phyloP scores from a whole-genome alignment of 208 protist species.

The Naegleria gruberi region DNA sequence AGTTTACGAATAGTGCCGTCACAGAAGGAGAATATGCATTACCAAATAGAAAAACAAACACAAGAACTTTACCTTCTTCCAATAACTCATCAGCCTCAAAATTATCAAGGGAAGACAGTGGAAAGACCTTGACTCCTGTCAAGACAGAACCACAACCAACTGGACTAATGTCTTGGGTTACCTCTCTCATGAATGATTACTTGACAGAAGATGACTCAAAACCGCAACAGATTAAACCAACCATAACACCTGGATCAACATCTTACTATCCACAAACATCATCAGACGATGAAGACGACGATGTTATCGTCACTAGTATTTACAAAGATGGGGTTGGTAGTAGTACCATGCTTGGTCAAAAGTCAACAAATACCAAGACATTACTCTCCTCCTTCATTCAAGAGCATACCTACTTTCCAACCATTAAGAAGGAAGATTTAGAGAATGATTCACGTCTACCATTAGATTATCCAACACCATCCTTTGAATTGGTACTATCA shows the following conservation, averaged over 20 bases:
- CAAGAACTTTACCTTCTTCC: no score
- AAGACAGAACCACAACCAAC: no score
- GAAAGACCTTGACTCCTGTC: no score
- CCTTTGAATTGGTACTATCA: neutral
- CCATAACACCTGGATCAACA: neutral
- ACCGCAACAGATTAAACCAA: neutral
- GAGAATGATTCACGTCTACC: neutral
- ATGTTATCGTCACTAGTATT: neutral
- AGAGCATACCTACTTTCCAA: neutral
- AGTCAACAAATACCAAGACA: neutral
- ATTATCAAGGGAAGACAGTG: no score
- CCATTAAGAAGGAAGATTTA: neutral
- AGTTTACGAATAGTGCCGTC: neutral
- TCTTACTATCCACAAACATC: neutral
- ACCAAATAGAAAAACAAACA: neutral
- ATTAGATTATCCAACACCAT: neutral
- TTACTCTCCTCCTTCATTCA: neutral
- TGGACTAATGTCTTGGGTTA: no score
- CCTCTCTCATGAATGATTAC: neutral
- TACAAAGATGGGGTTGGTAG: neutral
- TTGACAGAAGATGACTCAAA: neutral
- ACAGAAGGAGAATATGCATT: neutral
- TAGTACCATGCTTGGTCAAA: neutral
- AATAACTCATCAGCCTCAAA: no score
- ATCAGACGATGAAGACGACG: neutral